Evolutionary conservation across 768 basidiomycete genomes (phyloP), one percentile per base, ranked within the genome.

Genomic region (Galerina sulciceps): DNA sequence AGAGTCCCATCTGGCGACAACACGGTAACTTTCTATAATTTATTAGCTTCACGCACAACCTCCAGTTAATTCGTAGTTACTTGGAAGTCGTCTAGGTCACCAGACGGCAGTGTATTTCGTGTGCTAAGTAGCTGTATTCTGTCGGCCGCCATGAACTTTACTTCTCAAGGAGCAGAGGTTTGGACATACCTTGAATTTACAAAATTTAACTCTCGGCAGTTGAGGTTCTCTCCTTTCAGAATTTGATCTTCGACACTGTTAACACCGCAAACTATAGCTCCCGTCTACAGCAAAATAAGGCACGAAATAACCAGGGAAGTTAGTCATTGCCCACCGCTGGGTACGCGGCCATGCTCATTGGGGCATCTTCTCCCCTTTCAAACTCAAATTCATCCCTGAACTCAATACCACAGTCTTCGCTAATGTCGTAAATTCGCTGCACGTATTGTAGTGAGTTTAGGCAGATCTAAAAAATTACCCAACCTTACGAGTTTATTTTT

Each of bases 281-380:
- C 77, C 48, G 71, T 75, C 81, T 84, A 53, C 36, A 40, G 18
- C 13, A 35, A 53, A 26, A 34, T 58, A 49, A 53, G 40, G 31
- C 41, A 40, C 35, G 54, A 37, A 38, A 55, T 34, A 31, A 31
- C 8, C 34, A 50, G 46, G 59, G 43, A 26, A 59, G 18, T 45
- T 13, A 48, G 15, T 42, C 20, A 34, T 41, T 17, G 31, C 74
- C 60, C 71, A 90, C 92, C 75, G 85, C 71, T 9, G 78, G 72
- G 69, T 90, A 75, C 11, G 85, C 82, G 15, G 89, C 88, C 81
- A 98, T 88, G 70, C 94, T 96, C 93, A 95, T 98, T n/a, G 97
- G 96, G 4, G 91, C 91, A 73, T 99, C 97, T 70, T 96, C 96
- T 36, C 87, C 90, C 31, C 73, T 82, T 54, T 85, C 88, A 11